Base-by-base conservation (phyloP, 768 basidiomycete species). In the Lentinula guzmanii region DNA sequence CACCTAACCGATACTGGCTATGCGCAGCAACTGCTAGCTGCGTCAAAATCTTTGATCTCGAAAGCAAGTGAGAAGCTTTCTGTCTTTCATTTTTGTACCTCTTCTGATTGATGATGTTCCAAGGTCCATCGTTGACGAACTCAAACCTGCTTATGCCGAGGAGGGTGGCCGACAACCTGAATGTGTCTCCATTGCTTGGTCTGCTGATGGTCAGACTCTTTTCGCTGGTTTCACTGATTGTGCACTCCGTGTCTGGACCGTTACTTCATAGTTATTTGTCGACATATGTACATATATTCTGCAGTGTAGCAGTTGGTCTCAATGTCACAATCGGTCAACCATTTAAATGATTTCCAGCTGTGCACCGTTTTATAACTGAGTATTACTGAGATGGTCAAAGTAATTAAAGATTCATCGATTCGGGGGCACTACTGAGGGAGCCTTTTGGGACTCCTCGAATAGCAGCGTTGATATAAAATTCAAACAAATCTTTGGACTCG, bases 1-100 rank as follows among this genome's bases (percentile, higher is more conserved):
- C 93, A 15, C 97, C 97, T 63, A 99, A 99, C 85, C 90, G 96
- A 62, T 99, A 99, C 90, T 99, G 97, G 97, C 82, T 99, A 66
- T 99, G 97, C 74, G 97, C 97, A 69, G 97, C 97, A 65, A 98
- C 97, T 65, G 86, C 93, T 65, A 93, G 89, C 74, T 94, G 92
- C 74, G 91, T 98, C 79, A 98, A 98, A 82, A 98, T 99, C 77
- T 99, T 98, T 72, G 97, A 99, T 76, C 84, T 99, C 52, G 96
- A 99, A 87, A 93, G 90, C 89, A 98, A 98, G 94, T 93, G 68
- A 72, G 93, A 87, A 16, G 10, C 3, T 52, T 16, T 18, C 11
- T 11, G 21, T 52, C 15, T 43, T 16, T 8, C 4, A 5, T 41
- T 33, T 56, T 15, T 62, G 34, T 53, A 65, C 52, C 28, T 28